A percentile compares a stretch with the other conserved stretches of the same genome.
Conservation (phyloP, 2,329 filamentous ascomycete species). For the Blastomyces parvus region DNA sequence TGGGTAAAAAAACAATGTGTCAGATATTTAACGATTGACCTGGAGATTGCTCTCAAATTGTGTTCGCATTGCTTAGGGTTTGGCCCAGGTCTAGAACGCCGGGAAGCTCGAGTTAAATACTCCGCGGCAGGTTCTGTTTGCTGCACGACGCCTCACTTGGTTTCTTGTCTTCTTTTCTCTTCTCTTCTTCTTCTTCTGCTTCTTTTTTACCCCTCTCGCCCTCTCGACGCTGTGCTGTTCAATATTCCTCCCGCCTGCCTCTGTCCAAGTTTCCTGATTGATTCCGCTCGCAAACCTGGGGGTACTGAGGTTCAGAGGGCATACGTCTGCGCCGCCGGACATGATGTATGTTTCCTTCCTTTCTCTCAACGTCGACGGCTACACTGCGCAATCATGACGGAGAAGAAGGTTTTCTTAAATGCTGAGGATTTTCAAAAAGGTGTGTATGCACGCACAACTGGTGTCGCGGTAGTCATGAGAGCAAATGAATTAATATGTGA, state of each 20-base stretch:
- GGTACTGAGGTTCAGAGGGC: background rate
- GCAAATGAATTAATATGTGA: background rate
- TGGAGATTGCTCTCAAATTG: background rate
- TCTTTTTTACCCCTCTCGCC: background rate
- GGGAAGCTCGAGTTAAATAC: background rate
- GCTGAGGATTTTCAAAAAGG: slow-evolving; percentile 7
- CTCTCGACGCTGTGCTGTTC: background rate
- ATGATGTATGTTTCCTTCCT: background rate
- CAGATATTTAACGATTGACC: no score
- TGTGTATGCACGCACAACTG: background rate
- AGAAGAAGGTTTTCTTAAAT: slow-evolving; percentile 3
- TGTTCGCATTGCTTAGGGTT: background rate
- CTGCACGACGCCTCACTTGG: no score
- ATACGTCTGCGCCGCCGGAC: background rate
- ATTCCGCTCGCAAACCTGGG: background rate
- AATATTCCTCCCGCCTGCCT: no score
- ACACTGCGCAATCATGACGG: background rate
- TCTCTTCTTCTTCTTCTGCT: no score
- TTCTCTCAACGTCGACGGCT: background rate
- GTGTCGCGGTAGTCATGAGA: background rate
- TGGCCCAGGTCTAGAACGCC: background rate
- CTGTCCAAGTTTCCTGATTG: background rate
- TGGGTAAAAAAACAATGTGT: no score
- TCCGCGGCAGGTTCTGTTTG: no score
- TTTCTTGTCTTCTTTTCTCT: no score